Conservation (phyloP, 2,329 filamentous ascomycete genomes). For the Lomentospora prolificans region DNA sequence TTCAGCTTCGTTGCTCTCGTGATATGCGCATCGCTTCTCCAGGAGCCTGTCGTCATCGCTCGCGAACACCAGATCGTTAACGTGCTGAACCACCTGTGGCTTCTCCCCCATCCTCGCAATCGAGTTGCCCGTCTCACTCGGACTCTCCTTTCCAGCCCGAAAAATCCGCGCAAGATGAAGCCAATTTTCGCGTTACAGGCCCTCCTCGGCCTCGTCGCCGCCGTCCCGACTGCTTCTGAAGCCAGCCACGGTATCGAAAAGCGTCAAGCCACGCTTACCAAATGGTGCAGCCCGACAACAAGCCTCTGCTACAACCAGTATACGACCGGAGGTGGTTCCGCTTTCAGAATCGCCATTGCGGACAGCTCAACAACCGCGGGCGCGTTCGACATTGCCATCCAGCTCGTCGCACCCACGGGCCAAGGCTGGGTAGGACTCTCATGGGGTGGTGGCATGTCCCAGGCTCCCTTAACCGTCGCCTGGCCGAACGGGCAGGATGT, state of each 20-base stretch:
- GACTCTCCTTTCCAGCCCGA: neutral
- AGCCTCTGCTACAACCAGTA: conserved; percentile 9
- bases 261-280: neutral
- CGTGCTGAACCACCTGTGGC: neutral
- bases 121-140: neutral
- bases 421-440: conserved; percentile 15
- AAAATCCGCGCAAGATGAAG: conserved; percentile 2
- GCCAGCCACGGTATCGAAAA: neutral
- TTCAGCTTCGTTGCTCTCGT: neutral
- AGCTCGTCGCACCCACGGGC: conserved; percentile 12
- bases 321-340: conserved; percentile 1
- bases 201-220: neutral
- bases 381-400: conserved; percentile 14
- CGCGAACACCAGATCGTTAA: neutral
- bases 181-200: neutral
- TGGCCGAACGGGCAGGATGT: conserved; percentile 11
- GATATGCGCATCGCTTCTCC: neutral
- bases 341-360: conserved; percentile 12
- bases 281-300: conserved; percentile 7
- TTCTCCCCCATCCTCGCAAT: neutral
- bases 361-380: conserved; percentile 3
- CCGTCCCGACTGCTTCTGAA: neutral
- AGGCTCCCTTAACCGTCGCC: conserved; percentile 12
- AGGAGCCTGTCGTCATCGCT: neutral
- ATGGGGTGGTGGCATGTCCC: conserved; percentile 14